Percentiles rank a stretch among this genome's conserved stretches.
Evolutionary conservation across 148 eudicot genomes (phyloP).

Genomic region (Vaccinium vitisidaea): DNA sequence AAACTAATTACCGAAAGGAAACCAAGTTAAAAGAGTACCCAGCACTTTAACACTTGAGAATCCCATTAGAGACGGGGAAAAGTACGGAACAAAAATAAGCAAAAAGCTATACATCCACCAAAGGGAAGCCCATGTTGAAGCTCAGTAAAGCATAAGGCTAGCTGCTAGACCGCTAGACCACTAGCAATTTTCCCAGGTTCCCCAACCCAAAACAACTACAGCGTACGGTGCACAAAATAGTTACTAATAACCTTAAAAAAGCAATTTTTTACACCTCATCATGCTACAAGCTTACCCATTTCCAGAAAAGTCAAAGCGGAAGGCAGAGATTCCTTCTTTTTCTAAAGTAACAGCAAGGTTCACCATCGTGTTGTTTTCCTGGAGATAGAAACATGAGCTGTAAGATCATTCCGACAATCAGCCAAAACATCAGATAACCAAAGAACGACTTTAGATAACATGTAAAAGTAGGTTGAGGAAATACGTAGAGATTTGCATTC

Average conservation of each 20-base stretch:
- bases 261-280: not conserved
- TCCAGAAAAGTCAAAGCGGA: slow-evolving; percentile 87
- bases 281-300: slow-evolving; percentile 55
- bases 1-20: too few relatives aligned
- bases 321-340: slow-evolving; percentile 75
- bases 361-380: slow-evolving; percentile 48
- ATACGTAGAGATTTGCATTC: not conserved
- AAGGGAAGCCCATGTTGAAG: not conserved
- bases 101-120: not conserved
- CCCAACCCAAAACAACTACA: not conserved
- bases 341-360: slow-evolving; percentile 56
- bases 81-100: not conserved
- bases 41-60: not conserved
- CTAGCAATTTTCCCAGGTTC: not conserved
- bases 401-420: not conserved
- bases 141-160: not conserved
- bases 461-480: not conserved
- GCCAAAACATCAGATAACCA: not conserved
- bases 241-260: not conserved
- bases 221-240: slow-evolving; percentile 5
- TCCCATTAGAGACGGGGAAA: not conserved
- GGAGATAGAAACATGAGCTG: slow-evolving; percentile 21
- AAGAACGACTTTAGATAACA: not conserved
- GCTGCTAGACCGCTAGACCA: not conserved
- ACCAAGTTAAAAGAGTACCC: too few relatives aligned